Base-by-base conservation (phyloP, 768 basidiomycete genomes). In the Phlegmacium glaucopus region DNA sequence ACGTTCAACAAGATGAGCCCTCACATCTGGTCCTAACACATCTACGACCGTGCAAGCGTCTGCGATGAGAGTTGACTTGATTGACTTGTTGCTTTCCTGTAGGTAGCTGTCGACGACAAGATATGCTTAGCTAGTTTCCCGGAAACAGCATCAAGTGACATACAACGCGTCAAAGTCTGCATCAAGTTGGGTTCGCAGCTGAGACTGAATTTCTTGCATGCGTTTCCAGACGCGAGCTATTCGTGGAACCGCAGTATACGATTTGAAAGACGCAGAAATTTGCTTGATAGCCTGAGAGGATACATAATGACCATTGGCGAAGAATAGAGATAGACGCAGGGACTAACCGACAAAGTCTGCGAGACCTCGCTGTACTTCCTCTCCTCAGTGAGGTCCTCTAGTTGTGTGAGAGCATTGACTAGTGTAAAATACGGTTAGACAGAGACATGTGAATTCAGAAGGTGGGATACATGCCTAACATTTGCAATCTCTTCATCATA, bases 91-190 rank as follows among this genome's bases (percentile, higher is more conserved):
- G 6, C 79, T 75, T 52, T 93, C 87, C 62, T 91, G 90, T 4
- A 90, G 70, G 63, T 89, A 92, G 65, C 92, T 95, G 52, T 22
- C 4, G 18, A 30, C 17, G 15, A 38, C 34, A 9, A 4, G 45
- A 48, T 22, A 44, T n/a, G 30, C 42, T 27, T 29, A 37, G 32
- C 40, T 32, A 43, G 42, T 35, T 37, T 32, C 39, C n/a, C 30
- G 38, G 11, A 18, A 40, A 4, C 25, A 22, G n/a, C 1, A 18
- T 34, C 26, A 28, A 16, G 5, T 28, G n/a, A 72, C 91, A 47
- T 64, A 94, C 94, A 93, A 94, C 27, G 80, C 74, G 61, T 98
- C 93, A 63, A 98, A 96, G 64, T 99, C 96, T 7, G 75, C 75
- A 49, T 95, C 92, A 18, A 98, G 79, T 53, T 86, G 81, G 5